Evolutionary conservation across 805 yeast species (phyloP), one percentile per base, ranked within the genome.

Genomic region (Spathaspora arborariae): DNA sequence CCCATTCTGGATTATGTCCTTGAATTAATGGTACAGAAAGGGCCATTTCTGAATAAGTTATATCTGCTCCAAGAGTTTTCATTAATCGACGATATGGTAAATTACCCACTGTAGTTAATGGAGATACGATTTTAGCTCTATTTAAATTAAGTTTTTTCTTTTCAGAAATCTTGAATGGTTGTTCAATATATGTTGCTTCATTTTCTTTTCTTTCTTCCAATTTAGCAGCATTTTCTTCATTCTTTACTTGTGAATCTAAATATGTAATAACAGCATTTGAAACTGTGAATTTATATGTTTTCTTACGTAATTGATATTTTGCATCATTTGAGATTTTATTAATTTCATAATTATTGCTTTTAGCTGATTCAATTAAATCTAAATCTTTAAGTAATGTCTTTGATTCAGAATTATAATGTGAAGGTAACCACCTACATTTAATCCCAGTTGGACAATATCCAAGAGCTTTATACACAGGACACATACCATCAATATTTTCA

Each of bases 1-100:
- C 99, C 99, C 99, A 94, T 65, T 94, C 99, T 2, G 96, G 81
- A 62, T 89, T 89, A 15, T 85, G 78, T 22, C 97, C 99, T 62
- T 88, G 96, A 20, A 94, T 69, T 45, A 94, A 70, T 1, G 98
- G 97, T 44, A 88, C 69, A 2, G 87, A 72, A 33, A 94, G 73
- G 0, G 98, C 97, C 99, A 94, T 94, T 68, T 94, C 99, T 35
- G 91, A 79, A 62, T 88, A 94, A 0, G 99, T 94, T 15, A 90
- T 78, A 57, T 94, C 97, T 10, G 96, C 96, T 15, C 97, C 97
- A 27, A 89, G 65, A 1, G 84, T 76, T 58, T 84, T 85, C 97
- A 94, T 91, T 50, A 94, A 75, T 56, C 98, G 78, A 65, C 99
- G 84, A 68, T 81, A 94, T 13, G 99, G 99, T 57, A 94, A 74